Base-by-base conservation (phyloP, 169 alveolate species). In the Theileria sp. region DNA sequence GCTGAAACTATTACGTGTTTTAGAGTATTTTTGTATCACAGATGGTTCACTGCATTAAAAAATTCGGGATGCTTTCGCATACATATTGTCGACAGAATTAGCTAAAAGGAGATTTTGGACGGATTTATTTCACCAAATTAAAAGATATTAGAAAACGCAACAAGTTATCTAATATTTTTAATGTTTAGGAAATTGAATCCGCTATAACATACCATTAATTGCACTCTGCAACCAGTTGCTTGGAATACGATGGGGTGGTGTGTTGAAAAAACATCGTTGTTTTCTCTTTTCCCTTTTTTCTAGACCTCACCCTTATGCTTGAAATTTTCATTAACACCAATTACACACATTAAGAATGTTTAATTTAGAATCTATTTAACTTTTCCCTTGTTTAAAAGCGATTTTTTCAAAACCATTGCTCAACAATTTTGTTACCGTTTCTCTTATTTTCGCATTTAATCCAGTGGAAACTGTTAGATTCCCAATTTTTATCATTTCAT, bases 221-320 rank as follows among this genome's bases (percentile, higher is more conserved):
- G 51, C 38, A 64, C 72, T 64, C 72, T 64, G 72, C 72, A 64
- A n/a, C 72, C 51, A 64, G 72, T 64, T 64, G 72, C 72, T 64
- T 64, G 72, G 72, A 64, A 60, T 64, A n/a, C 72, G 38, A 25
- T 64, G 72, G 72, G 72, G 72, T 64, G 72, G 25, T 64, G 72
- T 25, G 72, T 64, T 44, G 17, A 64, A 64, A 64, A n/a, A 64
- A 64, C 72, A 21, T 64, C 72, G 72, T 21, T 60, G 68, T 60
- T 60, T 60, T 60, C 17, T 8, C 36, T 60, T 23, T 60, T 60
- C 8, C 50, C 44, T 15, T 26, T 3, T 1, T n/a, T 64, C 72
- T 13, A 64, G 67, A 25, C 67, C 67, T 44, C 54, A 44, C 54
- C 17, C 54, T 44, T 44, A 8, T 8, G 17, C 54, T 8, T 13